Conservation (phyloP, 1,139 yeast species). For the Kodamaea arcana region DNA sequence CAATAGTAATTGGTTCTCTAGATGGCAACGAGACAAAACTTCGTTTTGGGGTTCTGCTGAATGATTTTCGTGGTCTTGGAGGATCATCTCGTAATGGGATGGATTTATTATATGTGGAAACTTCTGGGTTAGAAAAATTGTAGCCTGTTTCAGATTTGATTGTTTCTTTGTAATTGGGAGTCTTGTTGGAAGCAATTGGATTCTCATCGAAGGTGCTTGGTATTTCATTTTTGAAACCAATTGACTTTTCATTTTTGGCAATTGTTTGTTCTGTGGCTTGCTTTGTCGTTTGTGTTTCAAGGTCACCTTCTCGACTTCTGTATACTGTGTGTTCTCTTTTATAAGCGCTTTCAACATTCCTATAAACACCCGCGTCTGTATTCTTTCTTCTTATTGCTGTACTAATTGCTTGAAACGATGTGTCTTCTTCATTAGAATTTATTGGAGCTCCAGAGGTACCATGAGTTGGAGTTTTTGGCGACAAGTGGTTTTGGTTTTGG, state of each 20-base stretch:
- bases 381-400: slow-evolving; percentile 38
- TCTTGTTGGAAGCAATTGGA: no score
- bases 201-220: no score
- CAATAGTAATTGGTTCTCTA: slow-evolving; percentile 33
- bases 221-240: no score
- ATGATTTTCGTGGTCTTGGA: neutral
- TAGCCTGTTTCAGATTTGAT: no score
- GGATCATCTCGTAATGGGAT: slow-evolving; percentile 4
- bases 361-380: slow-evolving; percentile 31
- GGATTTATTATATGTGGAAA: slow-evolving; percentile 5
- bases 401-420: slow-evolving; percentile 33
- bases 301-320: no score
- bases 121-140: no score
- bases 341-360: no score
- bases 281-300: neutral
- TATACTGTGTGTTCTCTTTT: neutral
- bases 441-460: neutral
- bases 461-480: slow-evolving; percentile 1
- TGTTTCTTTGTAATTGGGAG: no score
- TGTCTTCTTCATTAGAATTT: slow-evolving; percentile 9
- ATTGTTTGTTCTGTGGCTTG: neutral
- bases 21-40: slow-evolving; percentile 39
- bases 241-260: no score
- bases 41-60: slow-evolving; percentile 26
- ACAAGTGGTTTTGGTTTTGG: no score